Evolutionary conservation across 768 basidiomycete genomes (phyloP), one percentile per base, ranked within the genome.

Genomic region (Mycena capillaripes): DNA sequence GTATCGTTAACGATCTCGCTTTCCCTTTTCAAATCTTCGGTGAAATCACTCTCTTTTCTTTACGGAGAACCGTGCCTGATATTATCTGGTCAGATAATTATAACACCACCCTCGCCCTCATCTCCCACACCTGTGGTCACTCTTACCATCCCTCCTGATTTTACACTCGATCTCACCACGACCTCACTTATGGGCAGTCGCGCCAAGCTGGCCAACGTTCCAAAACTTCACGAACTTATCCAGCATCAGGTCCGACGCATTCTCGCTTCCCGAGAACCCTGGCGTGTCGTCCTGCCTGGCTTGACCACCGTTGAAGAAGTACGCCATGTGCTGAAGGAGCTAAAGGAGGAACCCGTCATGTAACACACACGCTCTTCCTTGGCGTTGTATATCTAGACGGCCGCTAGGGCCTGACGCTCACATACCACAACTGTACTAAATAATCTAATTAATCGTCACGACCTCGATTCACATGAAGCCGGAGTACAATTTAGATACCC

Each of bases 171-270:
- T 76, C 86, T 99, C 50, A 90, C 92, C 59, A 97, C 95, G 14
- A 95, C 92, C 9, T 98, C 97, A 30, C 88, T 98, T 5, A 92
- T 99, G 86, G 98, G 98, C 23, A 97, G 95, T 75, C 91, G 97
- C 53, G 97, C 98, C n/a, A 98, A 98, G 82, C 88, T 99, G 1
- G 96, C 96, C 70, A 97, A 99, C 78, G 95, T 99, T 1, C 97
- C 98, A 29, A 99, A 99, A 81, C 86, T 99, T 19, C 97, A 99
- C 76, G 97, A 99, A 80, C 87, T 99, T 60, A 95, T 99, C 60
- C 89, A 95, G 73, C 89, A 93, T 74, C 94, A 97, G 81, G 89
- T 98, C 0, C 88, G 94, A 46, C 88, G 89, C 56, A 85, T 90
- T 23, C 84, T 94, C 61, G 87, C 89, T 57, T 78, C 87, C 29